A percentile compares a stretch with the other conserved stretches of the same genome.
These are phyloP conservation scores for Calonectria honghensis DNA, from an alignment of 2,329 filamentous ascomycete species.

Conservation along the genomic window DNA sequence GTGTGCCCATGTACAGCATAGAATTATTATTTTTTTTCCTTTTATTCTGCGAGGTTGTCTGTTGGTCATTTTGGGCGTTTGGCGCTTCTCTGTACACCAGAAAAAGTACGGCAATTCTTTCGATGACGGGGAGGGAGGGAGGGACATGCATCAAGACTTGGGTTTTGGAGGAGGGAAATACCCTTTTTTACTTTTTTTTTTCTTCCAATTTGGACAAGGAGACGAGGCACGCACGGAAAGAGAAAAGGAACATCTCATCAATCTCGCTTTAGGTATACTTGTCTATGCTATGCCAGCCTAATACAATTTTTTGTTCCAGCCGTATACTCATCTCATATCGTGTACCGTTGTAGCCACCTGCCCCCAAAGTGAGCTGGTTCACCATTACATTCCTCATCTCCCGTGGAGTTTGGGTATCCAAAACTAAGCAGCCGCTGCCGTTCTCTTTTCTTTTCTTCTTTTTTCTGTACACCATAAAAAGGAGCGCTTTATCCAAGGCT, in stretches of 20 bases:
- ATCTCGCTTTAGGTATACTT: conserved; percentile 50
- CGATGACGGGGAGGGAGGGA: not conserved
- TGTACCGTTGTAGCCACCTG: conserved; percentile 12
- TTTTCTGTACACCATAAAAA: conserved; percentile 7
- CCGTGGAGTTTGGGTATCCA: conserved; percentile 12
- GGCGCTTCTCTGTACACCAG: conserved; percentile 43
- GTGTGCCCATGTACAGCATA: conserved; percentile 6
- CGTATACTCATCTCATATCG: conserved; percentile 34
- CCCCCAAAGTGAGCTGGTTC: not conserved
- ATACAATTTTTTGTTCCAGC: conserved; percentile 47
- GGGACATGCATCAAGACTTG: not conserved
- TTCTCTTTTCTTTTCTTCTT: conserved; percentile 28
- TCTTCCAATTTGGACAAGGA: conserved; percentile 46
- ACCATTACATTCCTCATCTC: conserved; percentile 38
- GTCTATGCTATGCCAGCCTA: conserved; percentile 50
- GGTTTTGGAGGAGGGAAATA: conserved; percentile 46
- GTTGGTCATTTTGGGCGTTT: conserved; percentile 46
- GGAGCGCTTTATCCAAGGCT: not conserved
- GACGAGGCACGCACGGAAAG: conserved; percentile 14
- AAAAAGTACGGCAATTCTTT: conserved; percentile 43
- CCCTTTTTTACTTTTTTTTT: conserved; percentile 51
- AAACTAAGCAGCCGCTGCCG: conserved; percentile 13
- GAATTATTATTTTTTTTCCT: not conserved
- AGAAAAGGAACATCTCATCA: conserved; percentile 41
- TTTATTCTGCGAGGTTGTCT: conserved; percentile 8